Conservation (phyloP, 2,329 filamentous ascomycete species). For the Stemphylium lycopersici region DNA sequence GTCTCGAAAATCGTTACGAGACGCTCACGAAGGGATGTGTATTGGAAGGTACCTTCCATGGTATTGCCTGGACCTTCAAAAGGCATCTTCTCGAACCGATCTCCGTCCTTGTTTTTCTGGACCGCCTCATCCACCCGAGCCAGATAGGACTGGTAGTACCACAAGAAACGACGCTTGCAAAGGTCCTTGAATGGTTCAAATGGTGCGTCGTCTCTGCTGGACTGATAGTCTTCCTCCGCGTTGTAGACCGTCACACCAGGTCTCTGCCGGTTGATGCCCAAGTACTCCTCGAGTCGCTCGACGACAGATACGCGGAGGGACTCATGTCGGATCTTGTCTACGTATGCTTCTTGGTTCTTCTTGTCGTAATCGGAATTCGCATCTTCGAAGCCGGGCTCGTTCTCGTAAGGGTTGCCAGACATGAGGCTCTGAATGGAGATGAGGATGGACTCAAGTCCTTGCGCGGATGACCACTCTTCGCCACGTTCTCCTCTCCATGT, state of each 20-base stretch:
- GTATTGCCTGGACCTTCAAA: slow-evolving; percentile 79
- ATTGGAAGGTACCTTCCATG: slow-evolving; percentile 89
- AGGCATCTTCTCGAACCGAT: slow-evolving; percentile 78
- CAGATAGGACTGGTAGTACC: slow-evolving; percentile 93
- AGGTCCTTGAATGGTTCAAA: slow-evolving; percentile 91
- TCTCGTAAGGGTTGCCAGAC: slow-evolving; percentile 92
- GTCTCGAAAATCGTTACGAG: slow-evolving; percentile 71
- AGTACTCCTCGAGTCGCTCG: slow-evolving; percentile 78
- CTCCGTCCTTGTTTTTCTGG: slow-evolving; percentile 66
- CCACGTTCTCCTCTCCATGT: slow-evolving; percentile 92
- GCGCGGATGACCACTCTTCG: slow-evolving; percentile 95
- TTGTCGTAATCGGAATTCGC: slow-evolving; percentile 72
- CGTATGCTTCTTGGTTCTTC: slow-evolving; percentile 74
- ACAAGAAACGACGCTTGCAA: slow-evolving; percentile 88
- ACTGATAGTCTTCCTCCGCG: slow-evolving; percentile 57
- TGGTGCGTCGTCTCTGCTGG: slow-evolving; percentile 59
- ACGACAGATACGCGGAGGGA: slow-evolving; percentile 85
- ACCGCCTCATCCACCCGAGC: slow-evolving; percentile 69
- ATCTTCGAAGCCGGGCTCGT: slow-evolving; percentile 91
- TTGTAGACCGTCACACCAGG: slow-evolving; percentile 54
- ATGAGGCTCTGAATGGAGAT: slow-evolving; percentile 96
- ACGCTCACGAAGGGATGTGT: slow-evolving; percentile 72
- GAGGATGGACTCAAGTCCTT: slow-evolving; percentile 91
- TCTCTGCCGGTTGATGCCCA: slow-evolving; percentile 63
- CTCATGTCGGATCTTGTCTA: slow-evolving; percentile 91